Base-by-base conservation (phyloP, 148 eudicot genomes). In the Dysphania ambrosioides region DNA sequence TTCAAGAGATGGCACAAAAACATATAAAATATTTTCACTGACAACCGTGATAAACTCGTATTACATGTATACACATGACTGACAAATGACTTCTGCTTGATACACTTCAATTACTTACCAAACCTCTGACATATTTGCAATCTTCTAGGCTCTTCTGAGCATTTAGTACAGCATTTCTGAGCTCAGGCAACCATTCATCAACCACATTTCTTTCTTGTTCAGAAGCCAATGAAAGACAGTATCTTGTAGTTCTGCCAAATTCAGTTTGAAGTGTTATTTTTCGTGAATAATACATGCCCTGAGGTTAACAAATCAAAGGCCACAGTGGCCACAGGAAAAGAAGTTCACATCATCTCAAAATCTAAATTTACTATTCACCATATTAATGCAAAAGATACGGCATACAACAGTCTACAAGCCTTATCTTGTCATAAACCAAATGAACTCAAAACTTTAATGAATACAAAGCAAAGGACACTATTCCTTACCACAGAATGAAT, bases 161-260 rank as follows among this genome's bases (percentile, higher is more conserved):
- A 84, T 84, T 86, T 30, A 82, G 61, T 76, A 86, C 80, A 61
- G 89, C 88, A 82, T 72, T 87, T 68, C 78, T 87, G 29, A 95
- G 89, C 80, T 92, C 97, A 79, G 96, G 93, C 75, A 92, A 75
- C 99, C 99, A 95, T 75, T 83, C 80, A 44, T 92, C 99, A 24
- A 67, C 71, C 47, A 92, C 86, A 56, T 83, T 90, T 86, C 88
- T 86, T 83, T 95, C 99, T 86, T 95, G 99, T 59, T 95, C 97
- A 75, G 89, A 82, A 68, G 99, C 99, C 83, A 95, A 75, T 72
- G 83, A 87, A 77, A 95, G 77, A 76, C 97, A 95, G 79, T 85
- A 90, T 60, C 82, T 86, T 64, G 99, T 92, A 65, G 97, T 89
- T 88, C 99, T 95, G 92, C 60, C 76, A 82, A 74, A 77, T 55